Conservation (phyloP, 768 basidiomycete genomes). For the Galerina marginata region DNA sequence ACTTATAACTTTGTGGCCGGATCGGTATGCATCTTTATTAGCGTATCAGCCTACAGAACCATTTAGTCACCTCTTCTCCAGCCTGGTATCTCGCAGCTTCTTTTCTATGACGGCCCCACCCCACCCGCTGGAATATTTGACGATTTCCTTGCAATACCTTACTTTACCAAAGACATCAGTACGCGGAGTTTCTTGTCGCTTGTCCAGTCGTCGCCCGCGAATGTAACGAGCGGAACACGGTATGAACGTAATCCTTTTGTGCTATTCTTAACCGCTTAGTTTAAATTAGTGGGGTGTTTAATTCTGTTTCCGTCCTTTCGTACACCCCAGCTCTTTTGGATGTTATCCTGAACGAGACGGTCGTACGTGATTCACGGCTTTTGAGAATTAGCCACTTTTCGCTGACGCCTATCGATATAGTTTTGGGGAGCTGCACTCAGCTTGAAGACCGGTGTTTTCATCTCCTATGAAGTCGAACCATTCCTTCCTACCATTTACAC, state of each 20-base stretch:
- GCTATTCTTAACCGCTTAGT: neutral
- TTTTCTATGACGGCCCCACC: constrained; percentile 66
- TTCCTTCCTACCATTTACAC: constrained; percentile 46
- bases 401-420: constrained; percentile 16
- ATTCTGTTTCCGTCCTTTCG: constrained; percentile 46
- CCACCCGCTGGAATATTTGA: constrained; percentile 58
- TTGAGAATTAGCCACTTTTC: neutral
- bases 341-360: constrained; percentile 48
- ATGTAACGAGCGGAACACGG: constrained; percentile 35
- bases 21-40: constrained; percentile 33
- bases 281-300: constrained; percentile 36
- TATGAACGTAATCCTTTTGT: constrained; percentile 3
- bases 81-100: constrained; percentile 32
- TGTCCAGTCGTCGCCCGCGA: constrained; percentile 42
- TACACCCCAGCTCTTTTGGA: constrained; percentile 42
- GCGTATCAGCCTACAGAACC: neutral
- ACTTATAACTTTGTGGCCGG: constrained; percentile 45
- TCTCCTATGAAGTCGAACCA: constrained; percentile 56
- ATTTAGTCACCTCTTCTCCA: neutral
- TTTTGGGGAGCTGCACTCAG: constrained; percentile 45
- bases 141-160: constrained; percentile 51
- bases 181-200: constrained; percentile 48
- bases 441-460: constrained; percentile 29
- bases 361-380: constrained; percentile 32
- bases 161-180: constrained; percentile 39